A percentile compares a stretch with the other conserved stretches of the same genome.
Conservation (phyloP, 768 basidiomycete genomes). For the Serendipita sp. region DNA sequence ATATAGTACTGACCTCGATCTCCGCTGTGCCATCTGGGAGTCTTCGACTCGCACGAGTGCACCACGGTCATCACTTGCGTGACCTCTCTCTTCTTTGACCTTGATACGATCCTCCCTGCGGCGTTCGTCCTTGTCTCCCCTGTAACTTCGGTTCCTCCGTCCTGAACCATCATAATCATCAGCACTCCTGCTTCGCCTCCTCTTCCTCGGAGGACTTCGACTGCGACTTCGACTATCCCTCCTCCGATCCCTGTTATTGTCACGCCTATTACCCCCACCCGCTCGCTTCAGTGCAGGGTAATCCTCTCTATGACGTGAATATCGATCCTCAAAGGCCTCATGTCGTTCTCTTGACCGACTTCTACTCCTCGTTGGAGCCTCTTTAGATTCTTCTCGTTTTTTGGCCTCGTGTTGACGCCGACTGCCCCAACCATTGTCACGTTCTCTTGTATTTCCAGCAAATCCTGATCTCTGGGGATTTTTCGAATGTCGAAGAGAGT, state of each 20-base stretch:
- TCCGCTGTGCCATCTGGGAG: slow-evolving; percentile 24
- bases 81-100: slow-evolving; percentile 13
- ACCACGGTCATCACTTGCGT: slow-evolving; percentile 19
- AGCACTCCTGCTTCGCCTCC: background rate
- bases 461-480: background rate
- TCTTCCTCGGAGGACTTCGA: background rate
- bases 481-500: background rate
- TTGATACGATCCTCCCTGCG: slow-evolving; percentile 7
- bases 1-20: slow-evolving; percentile 16
- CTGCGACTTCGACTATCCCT: background rate
- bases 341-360: background rate
- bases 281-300: background rate
- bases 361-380: background rate
- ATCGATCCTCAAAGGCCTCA: background rate
- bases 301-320: background rate
- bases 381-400: background rate
- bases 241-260: background rate
- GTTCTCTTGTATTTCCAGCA: background rate
- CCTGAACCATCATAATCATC: slow-evolving; percentile 11
- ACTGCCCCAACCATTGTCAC: background rate
- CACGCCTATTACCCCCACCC: background rate
- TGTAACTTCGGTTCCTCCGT: slow-evolving; percentile 17
- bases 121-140: slow-evolving; percentile 9
- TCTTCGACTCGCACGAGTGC: slow-evolving; percentile 30
- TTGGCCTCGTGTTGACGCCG: background rate